Conservation (phyloP, 208 protist genomes). For the Crithidia mellificae region DNA sequence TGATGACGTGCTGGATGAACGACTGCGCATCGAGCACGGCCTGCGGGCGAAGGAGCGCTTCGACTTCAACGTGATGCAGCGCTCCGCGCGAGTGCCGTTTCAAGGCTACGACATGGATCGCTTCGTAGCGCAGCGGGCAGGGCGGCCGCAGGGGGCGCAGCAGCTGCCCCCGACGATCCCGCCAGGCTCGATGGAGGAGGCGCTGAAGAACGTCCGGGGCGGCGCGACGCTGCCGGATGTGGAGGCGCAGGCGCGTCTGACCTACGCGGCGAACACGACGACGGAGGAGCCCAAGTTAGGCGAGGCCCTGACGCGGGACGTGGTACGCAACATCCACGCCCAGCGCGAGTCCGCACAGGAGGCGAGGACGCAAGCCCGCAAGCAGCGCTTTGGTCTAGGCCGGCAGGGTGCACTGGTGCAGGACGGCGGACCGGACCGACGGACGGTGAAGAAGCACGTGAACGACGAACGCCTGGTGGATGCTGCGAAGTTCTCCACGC, state of each 20-base stretch:
- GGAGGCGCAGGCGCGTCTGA: constrained; percentile 48
- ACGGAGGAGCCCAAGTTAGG: constrained; percentile 61
- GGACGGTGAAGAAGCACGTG: constrained; percentile 65
- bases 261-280: constrained; percentile 71
- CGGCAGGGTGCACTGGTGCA: constrained; percentile 85
- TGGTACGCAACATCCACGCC: constrained; percentile 45
- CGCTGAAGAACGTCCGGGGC: constrained; percentile 58
- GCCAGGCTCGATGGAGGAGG: constrained; percentile 76
- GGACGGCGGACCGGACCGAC: constrained; percentile 83
- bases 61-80: constrained; percentile 82
- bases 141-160: constrained; percentile 69
- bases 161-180: constrained; percentile 59
- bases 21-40: constrained; percentile 72
- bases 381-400: constrained; percentile 84
- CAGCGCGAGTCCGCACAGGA: constrained; percentile 21
- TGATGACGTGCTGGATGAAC: constrained; percentile 62
- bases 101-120: constrained; percentile 88
- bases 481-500: constrained; percentile 55
- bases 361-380: constrained; percentile 46
- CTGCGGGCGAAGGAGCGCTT: constrained; percentile 82
- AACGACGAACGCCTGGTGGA: constrained; percentile 89
- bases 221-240: constrained; percentile 26
- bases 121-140: constrained; percentile 67
- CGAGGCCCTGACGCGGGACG: constrained; percentile 71
- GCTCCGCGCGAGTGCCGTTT: constrained; percentile 61